Evolutionary conservation across 495 filamentous ascomycete genomes (phyloP).

Genomic region (Diplogelasinospora grovesii): DNA sequence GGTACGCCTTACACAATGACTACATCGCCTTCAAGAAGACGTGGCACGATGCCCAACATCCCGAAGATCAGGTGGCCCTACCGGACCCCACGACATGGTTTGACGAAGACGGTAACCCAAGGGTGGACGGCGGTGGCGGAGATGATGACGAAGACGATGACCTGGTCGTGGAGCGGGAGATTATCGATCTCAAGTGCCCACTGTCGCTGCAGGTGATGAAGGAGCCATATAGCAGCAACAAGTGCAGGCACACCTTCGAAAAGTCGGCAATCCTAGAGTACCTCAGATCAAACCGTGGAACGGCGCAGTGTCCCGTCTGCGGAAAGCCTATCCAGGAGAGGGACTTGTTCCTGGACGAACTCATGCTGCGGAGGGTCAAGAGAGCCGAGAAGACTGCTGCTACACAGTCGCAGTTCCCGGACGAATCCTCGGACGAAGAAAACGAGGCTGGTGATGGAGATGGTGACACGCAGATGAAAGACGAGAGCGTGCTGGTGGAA

Average conservation of each 20-base stretch:
- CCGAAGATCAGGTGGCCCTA: slow-evolving; percentile 54
- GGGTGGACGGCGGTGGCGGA: slow-evolving; percentile 23
- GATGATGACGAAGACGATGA: slow-evolving; percentile 59
- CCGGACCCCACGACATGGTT: slow-evolving; percentile 73
- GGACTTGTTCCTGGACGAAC: slow-evolving; percentile 36
- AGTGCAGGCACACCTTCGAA: slow-evolving; percentile 82
- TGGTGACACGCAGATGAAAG: no score
- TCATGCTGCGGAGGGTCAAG: slow-evolving; percentile 36
- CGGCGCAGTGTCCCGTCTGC: slow-evolving; percentile 38
- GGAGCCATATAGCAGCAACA: slow-evolving; percentile 66
- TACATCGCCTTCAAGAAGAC: slow-evolving; percentile 72
- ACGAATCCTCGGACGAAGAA: slow-evolving; percentile 23
- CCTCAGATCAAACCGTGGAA: slow-evolving; percentile 36
- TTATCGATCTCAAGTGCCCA: slow-evolving; percentile 69
- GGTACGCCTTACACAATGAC: slow-evolving; percentile 70
- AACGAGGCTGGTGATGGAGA: slow-evolving; percentile 22
- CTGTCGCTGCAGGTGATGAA: slow-evolving; percentile 68
- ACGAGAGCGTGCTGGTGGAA: slow-evolving; percentile 19
- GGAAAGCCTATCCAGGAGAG: slow-evolving; percentile 27
- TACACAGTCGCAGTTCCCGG: slow-evolving; percentile 18
- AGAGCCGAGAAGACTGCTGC: slow-evolving; percentile 27
- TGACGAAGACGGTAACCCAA: slow-evolving; percentile 43
- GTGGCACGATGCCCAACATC: slow-evolving; percentile 70
- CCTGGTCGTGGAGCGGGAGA: slow-evolving; percentile 62
- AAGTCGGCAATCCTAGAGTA: slow-evolving; percentile 61